These are phyloP conservation scores for Metschnikowia hibisci DNA, from an alignment of 805 yeast genomes.

Conservation along the genomic window DNA sequence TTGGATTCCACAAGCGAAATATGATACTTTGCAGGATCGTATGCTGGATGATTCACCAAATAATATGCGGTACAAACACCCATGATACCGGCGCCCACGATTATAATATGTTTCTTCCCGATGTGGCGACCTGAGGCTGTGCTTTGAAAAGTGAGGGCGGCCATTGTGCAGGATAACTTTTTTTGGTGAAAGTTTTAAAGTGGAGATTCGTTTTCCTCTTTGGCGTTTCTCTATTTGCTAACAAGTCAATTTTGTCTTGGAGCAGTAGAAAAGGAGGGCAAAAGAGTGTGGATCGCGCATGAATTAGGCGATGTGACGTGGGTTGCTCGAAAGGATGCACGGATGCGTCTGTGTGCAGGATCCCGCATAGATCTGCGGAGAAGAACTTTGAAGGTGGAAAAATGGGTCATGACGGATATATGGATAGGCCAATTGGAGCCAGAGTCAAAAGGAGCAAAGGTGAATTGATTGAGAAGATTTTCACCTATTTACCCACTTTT, in stretches of 20 bases:
- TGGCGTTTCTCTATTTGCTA: neutral
- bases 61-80: conserved; percentile 95
- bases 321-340: conserved; percentile 4
- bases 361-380: neutral
- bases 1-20: conserved; percentile 85
- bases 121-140: conserved; percentile 47
- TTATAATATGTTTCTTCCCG: conserved; percentile 71
- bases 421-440: too few relatives aligned
- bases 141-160: conserved; percentile 32
- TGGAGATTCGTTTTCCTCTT: neutral
- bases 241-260: neutral
- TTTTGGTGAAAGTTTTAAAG: too few relatives aligned
- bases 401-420: too few relatives aligned
- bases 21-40: conserved; percentile 66
- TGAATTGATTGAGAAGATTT: too few relatives aligned
- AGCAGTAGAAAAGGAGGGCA: neutral
- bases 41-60: conserved; percentile 76
- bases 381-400: neutral
- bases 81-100: conserved; percentile 93
- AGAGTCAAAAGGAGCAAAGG: too few relatives aligned
- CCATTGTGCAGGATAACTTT: conserved; percentile 15
- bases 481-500: too few relatives aligned
- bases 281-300: conserved; percentile 2
- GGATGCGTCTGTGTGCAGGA: neutral
- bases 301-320: conserved; percentile 4